Evolutionary conservation across 2,329 filamentous ascomycete species (phyloP).

Genomic region (Beauveria pseudobassiana): DNA sequence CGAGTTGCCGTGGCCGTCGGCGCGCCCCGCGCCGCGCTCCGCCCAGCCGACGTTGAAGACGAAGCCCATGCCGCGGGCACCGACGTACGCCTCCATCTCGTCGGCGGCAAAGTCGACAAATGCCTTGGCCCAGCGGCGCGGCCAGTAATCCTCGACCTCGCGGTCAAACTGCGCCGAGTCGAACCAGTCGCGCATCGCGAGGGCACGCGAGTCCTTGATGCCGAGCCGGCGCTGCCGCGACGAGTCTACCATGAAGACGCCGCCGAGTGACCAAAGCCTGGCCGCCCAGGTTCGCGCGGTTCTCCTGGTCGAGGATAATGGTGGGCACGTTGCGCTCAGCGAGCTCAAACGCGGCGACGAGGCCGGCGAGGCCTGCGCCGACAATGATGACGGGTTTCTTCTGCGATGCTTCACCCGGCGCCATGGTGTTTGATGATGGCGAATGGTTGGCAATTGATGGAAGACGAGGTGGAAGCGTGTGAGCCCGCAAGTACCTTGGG

Average conservation of each 20-base stretch:
- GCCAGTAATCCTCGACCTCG: slow-evolving; percentile 48
- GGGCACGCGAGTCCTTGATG: slow-evolving; percentile 48
- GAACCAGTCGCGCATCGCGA: slow-evolving; percentile 54
- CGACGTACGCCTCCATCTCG: slow-evolving; percentile 51
- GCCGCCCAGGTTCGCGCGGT: slow-evolving; percentile 47
- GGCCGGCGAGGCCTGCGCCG: slow-evolving; percentile 50
- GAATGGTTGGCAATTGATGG: not conserved
- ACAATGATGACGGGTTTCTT: slow-evolving; percentile 44
- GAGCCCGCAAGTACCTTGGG: too few species aligned
- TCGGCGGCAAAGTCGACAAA: slow-evolving; percentile 55
- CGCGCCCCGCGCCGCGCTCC: slow-evolving; percentile 48
- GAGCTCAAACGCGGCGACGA: slow-evolving; percentile 52
- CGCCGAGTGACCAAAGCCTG: slow-evolving; percentile 59
- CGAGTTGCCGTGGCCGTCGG: slow-evolving; percentile 53
- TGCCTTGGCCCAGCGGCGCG: slow-evolving; percentile 53
- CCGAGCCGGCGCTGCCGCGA: slow-evolving; percentile 48
- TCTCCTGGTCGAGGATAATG: slow-evolving; percentile 52
- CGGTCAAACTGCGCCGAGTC: slow-evolving; percentile 52
- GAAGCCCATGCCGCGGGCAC: slow-evolving; percentile 44
- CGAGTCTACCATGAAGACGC: slow-evolving; percentile 53
- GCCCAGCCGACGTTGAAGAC: slow-evolving; percentile 52
- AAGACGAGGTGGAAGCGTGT: not conserved
- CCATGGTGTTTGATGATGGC: not conserved
- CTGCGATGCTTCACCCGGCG: not conserved
- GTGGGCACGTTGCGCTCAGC: slow-evolving; percentile 40